Conservation (phyloP, 768 basidiomycete genomes). For the Boletus edulis region DNA sequence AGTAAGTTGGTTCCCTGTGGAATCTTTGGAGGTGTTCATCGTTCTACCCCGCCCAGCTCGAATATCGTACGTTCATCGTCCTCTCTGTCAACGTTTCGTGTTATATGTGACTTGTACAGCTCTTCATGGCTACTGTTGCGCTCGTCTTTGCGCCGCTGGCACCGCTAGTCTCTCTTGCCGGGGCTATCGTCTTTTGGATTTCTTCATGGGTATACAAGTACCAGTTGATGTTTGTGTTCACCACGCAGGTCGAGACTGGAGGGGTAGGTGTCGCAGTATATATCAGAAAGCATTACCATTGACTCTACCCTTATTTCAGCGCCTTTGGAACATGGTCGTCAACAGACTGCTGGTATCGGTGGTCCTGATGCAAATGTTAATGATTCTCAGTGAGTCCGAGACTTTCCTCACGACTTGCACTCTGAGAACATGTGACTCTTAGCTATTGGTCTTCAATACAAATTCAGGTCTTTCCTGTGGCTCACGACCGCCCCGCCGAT, state of each 20-base stretch:
- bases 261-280: constrained; percentile 56
- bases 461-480: constrained; percentile 75
- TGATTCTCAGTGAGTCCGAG: constrained; percentile 74
- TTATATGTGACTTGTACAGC: constrained; percentile 34
- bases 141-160: constrained; percentile 94
- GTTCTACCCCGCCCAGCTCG: constrained; percentile 35
- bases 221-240: constrained; percentile 91
- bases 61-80: constrained; percentile 46
- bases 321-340: constrained; percentile 90
- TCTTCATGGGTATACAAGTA: constrained; percentile 92
- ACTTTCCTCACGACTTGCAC: not conserved
- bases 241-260: constrained; percentile 88
- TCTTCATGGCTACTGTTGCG: constrained; percentile 92
- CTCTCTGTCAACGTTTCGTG: not conserved
- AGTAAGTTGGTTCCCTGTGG: constrained; percentile 45
- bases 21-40: not conserved
- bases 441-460: constrained; percentile 86
- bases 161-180: constrained; percentile 83
- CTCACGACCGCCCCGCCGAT: constrained; percentile 84
- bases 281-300: not conserved
- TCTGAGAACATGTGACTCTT: not conserved
- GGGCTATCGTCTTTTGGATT: constrained; percentile 84
- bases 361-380: constrained; percentile 83
- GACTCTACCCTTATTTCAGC: constrained; percentile 40
- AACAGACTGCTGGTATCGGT: constrained; percentile 82